Evolutionary conservation across 164 flowering plant genomes (phyloP), one percentile per base, ranked within the genome.

Genomic region (Santalum album): DNA sequence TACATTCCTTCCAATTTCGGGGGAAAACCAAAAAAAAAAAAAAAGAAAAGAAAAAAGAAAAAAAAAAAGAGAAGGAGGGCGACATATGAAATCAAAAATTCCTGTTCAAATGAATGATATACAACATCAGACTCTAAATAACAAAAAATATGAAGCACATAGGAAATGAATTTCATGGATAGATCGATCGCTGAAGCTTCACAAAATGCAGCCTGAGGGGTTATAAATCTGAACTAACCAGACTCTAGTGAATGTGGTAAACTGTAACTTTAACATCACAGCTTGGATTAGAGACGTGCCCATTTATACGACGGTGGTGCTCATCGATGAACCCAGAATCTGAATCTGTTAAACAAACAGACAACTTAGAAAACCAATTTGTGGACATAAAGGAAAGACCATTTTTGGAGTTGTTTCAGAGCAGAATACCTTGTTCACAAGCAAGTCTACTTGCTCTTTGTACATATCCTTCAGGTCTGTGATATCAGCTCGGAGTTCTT

Each of bases 391-490:
- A 38, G 17, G 42, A 14, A 38, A 15, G 17, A 38, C 3, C 42
- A 38, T 38, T 29, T 29, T 3, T 4, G 34, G 34, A 29, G 4
- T 38, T 38, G 42, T 0, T 15, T 1, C 3, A 14, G 1, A 38
- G 14, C 22, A 17, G 46, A 51, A 9, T 22, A 92, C 99, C 96
- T 92, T 72, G 54, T 85, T 89, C 49, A 92, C 96, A 51, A 92
- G 97, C 65, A 89, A 34, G 72, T 89, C 83, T n/a, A 92, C 86
- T 81, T 92, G 99, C 68, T 92, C 99, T 70, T 97, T 75, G 68
- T 92, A 92, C 99, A 92, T 92, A 72, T 92, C 99, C 73, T 89
- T 92, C 71, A 92, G 51, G 67, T 92, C 99, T 38, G 79, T 69
- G 48, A 92, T 89, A 73, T 92, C 99, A 12, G 87, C 88, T 24